Conservation (phyloP, 257 asterid species). For the Solanum tacnaense region DNA sequence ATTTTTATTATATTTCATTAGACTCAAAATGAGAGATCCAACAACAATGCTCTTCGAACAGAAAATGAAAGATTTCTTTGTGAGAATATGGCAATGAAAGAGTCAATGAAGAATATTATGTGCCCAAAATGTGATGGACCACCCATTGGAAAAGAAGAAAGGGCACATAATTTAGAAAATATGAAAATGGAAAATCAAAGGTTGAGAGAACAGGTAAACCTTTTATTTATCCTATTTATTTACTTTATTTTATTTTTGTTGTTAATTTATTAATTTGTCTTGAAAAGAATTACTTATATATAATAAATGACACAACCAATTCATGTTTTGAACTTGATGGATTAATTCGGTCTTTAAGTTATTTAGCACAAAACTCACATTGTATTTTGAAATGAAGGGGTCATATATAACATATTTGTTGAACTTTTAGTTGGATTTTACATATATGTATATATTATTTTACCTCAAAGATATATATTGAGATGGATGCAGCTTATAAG, state of each 20-base stretch:
- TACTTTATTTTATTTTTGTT: background rate
- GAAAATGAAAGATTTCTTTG: slow-evolving; percentile 43
- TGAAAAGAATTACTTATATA: background rate
- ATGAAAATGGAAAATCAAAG: slow-evolving; percentile 40
- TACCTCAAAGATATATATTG: background rate
- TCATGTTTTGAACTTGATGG: background rate
- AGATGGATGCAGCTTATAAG: background rate
- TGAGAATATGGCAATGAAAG: slow-evolving; percentile 48
- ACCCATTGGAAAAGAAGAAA: slow-evolving; percentile 25
- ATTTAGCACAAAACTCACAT: background rate
- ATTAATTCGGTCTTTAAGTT: background rate
- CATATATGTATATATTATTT: background rate
- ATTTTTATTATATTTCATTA: background rate
- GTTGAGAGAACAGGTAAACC: slow-evolving; percentile 38
- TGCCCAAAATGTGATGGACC: slow-evolving; percentile 38
- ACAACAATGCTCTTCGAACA: slow-evolving; percentile 30
- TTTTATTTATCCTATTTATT: background rate
- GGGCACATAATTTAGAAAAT: slow-evolving; percentile 17
- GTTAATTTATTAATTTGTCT: background rate
- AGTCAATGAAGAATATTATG: slow-evolving; percentile 23
- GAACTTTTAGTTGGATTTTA: background rate
- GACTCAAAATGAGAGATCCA: slow-evolving; percentile 46
- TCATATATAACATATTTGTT: background rate
- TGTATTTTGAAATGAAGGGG: background rate
- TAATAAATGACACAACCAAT: background rate